phyloP scores from a whole-genome alignment of 2,329 filamentous ascomycete species.

The Teratosphaeria viscida region DNA sequence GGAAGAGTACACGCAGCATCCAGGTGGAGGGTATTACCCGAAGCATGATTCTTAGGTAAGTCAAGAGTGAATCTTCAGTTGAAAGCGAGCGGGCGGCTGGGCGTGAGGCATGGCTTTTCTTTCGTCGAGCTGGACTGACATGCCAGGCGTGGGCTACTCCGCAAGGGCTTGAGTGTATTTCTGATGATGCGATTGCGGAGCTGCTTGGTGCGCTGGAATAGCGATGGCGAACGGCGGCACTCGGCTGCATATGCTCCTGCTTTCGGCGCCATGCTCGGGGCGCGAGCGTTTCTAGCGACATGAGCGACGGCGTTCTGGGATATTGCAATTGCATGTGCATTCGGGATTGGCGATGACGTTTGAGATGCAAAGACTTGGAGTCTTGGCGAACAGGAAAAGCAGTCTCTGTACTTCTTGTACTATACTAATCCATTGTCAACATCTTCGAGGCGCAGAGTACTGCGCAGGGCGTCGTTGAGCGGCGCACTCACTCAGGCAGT shows the following conservation, averaged over 20 bases:
- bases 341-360: not conserved
- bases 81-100: not conserved
- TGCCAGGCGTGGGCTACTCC: not conserved
- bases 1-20: not conserved
- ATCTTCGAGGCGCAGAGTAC: not conserved
- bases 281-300: not conserved
- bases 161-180: not conserved
- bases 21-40: not conserved
- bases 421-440: not conserved
- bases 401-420: not conserved
- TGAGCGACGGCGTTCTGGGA: not conserved
- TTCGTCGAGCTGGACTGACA: not conserved
- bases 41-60: not conserved
- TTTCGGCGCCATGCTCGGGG: not conserved
- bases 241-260: not conserved
- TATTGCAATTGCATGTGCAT: not conserved
- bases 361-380: not conserved
- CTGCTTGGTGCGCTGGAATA: not conserved
- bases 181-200: not conserved
- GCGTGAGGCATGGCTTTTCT: not conserved
- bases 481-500: not conserved
- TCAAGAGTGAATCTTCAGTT: not conserved
- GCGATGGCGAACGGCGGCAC: not conserved
- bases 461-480: not conserved
- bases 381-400: not conserved